Conservation (phyloP, 2,329 filamentous ascomycete species). For the Claviceps sp. region DNA sequence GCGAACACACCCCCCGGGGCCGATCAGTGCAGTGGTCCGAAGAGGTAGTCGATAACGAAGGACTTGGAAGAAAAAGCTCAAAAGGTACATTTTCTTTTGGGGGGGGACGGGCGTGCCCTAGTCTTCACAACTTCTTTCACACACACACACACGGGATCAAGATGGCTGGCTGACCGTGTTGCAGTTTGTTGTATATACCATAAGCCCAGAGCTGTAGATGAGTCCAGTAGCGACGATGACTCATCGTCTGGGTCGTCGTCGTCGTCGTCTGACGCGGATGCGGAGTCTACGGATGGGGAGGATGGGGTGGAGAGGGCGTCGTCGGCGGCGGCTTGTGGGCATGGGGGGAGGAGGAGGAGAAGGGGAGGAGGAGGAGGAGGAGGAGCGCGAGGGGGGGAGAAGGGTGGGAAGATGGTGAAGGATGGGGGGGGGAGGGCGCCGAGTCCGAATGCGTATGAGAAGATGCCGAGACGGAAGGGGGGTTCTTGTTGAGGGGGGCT, state of each 20-base stretch:
- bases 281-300: slow-evolving; percentile 5
- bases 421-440: slow-evolving; percentile 33
- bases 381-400: slow-evolving; percentile 4
- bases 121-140: too few species aligned
- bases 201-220: slow-evolving; percentile 65
- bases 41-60: slow-evolving; percentile 90
- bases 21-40: slow-evolving; percentile 83
- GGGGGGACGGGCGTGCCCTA: too few species aligned
- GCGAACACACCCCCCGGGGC: slow-evolving; percentile 29
- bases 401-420: slow-evolving; percentile 14
- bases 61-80: slow-evolving; percentile 81
- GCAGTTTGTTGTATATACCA: slow-evolving; percentile 99
- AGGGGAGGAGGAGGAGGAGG: too few species aligned
- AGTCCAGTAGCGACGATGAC: slow-evolving; percentile 53
- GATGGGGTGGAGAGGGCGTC: slow-evolving; percentile 7
- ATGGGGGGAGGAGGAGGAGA: not conserved
- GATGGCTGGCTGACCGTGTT: too few species aligned
- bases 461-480: slow-evolving; percentile 39
- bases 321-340: not conserved
- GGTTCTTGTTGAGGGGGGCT: not conserved
- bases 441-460: slow-evolving; percentile 74
- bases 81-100: slow-evolving; percentile 49
- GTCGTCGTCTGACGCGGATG: slow-evolving; percentile 9
- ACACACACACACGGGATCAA: too few species aligned
- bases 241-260: slow-evolving; percentile 31